Evolutionary conservation across 805 yeast species (phyloP).

Genomic region (Soucietia sequanensis): DNA sequence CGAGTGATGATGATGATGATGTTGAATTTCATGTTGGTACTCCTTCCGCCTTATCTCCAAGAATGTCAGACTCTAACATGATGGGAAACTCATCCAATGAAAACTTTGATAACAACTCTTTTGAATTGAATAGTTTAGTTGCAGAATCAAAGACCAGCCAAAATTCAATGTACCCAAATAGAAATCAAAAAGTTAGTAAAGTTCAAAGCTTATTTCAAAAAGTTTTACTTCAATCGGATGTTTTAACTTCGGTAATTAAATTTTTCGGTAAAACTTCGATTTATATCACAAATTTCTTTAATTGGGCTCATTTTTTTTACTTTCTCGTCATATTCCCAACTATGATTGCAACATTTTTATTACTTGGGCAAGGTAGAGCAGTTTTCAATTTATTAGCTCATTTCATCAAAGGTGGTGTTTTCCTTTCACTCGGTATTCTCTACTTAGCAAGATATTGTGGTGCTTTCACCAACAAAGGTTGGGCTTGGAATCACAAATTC

Average conservation of each 20-base stretch:
- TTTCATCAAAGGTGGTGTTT: slow-evolving; percentile 94
- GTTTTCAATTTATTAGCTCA: slow-evolving; percentile 89
- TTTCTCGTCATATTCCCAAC: slow-evolving; percentile 58
- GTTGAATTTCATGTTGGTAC: slow-evolving; percentile 12
- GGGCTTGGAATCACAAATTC: slow-evolving; percentile 78
- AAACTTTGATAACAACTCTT: slow-evolving; percentile 9
- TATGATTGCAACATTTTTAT: slow-evolving; percentile 62
- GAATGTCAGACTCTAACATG: neutral
- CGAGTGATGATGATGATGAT: slow-evolving; percentile 11
- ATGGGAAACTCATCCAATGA: neutral
- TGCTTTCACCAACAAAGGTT: slow-evolving; percentile 67
- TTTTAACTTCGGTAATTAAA: slow-evolving; percentile 15
- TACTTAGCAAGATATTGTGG: slow-evolving; percentile 90
- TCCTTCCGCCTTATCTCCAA: slow-evolving; percentile 6
- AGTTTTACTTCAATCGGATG: neutral
- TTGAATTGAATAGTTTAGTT: slow-evolving; percentile 21
- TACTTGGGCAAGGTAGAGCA: slow-evolving; percentile 63
- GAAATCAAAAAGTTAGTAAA: neutral
- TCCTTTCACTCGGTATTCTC: slow-evolving; percentile 69
- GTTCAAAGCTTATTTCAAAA: neutral
- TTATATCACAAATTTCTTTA: slow-evolving; percentile 46
- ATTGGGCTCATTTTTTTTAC: slow-evolving; percentile 64
- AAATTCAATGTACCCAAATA: slow-evolving; percentile 10
- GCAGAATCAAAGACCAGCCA: slow-evolving; percentile 14
- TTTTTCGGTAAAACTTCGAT: slow-evolving; percentile 30